Evolutionary conservation across 2,329 filamentous ascomycete species (phyloP), one percentile per base, ranked within the genome.

Genomic region (Biscogniauxia marginata): DNA sequence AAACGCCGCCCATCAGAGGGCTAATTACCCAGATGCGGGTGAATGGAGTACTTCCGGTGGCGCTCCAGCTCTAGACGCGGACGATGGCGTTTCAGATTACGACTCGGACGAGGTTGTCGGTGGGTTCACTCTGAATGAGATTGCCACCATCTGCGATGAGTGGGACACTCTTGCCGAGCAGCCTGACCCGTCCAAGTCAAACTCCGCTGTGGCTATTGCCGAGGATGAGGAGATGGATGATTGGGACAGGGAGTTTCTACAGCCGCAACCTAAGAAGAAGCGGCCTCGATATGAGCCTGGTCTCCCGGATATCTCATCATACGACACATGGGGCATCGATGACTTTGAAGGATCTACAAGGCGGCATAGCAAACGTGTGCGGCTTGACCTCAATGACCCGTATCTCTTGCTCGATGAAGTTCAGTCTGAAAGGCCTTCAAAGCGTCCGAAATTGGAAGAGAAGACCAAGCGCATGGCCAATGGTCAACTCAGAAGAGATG

Each of bases 351-450:
- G 84, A 55, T 83, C 85, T 4, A 92, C 90, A 1, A 80, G 86
- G 13, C 85, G 85, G 62, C 81, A 92, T 46, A 86, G 90, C 3
- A 93, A 91, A 73, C 87, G 86, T 46, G 88, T 96, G 21, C 84
- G 87, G 1, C 80, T 99, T 51, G 93, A 98, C 66, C 82, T 95
- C 73, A 93, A 92, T 65, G 95, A 99, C 68, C 90, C 93, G 1
- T 83, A 91, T 65, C 84, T 99, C 4, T 82, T 99, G 2, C 79
- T 98, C 19, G 91, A 97, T 66, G 85, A 92, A 46, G 82, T 86
- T 48, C 86, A 91, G 46, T 80, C 83, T 18, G 84, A 87, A 62
- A 79, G 82, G 23, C 79, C 82, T 9, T 75, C 82, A 18, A 89
- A 90, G 71, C 83, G 86, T 55, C 78, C 77, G 20, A 81, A 79